Base-by-base conservation (phyloP, 441 rosid genomes). In the Corymbia citriodora region DNA sequence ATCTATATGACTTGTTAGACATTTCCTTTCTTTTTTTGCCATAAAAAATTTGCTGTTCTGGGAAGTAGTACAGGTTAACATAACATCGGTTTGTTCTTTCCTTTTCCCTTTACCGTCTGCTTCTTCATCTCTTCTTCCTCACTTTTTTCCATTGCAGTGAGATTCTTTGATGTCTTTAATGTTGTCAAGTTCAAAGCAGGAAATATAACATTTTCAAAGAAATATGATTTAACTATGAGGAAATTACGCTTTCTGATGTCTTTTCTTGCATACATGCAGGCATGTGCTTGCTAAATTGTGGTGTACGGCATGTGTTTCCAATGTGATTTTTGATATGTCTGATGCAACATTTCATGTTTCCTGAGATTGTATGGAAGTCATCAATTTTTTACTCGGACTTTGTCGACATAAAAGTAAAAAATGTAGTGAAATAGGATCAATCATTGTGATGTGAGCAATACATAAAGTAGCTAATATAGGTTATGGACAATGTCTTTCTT, bases 71-170 rank as follows among this genome's bases (percentile, higher is more conserved):
- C 25, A 70, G 4, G 81, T 33, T 31, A 16, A 31, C 23, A 12
- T 8, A 68, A 68, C 79, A 4, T 68, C 4, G 16, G 12, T n/a
- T 68, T 70, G 11, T 33, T 17, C 79, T 33, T 68, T 68, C 12
- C 23, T 31, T 1, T 68, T 10, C 45, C 23, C 10, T 31, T 31
- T 17, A 3, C 12, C 79, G 2, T 13, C 79, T 31, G 12, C 31
- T 31, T 4, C 79, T 68, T 9, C 79, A 31, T 31, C 79, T 68
- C 79, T 16, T 16, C 7, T 31, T 68, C 79, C 79, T 68, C 2
- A 12, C 45, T 17, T 68, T 16, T n/a, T 68, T 31, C 2, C 23
- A 31, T 5, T 31, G 11, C 27, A 21, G 4, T 0, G 2, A 31
- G 81, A 70, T 33, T 33, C 2, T 70, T 70, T 70, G 45, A 33